Conservation (phyloP, 192 early-diverging fungal species). For the Coemansia sp. region DNA sequence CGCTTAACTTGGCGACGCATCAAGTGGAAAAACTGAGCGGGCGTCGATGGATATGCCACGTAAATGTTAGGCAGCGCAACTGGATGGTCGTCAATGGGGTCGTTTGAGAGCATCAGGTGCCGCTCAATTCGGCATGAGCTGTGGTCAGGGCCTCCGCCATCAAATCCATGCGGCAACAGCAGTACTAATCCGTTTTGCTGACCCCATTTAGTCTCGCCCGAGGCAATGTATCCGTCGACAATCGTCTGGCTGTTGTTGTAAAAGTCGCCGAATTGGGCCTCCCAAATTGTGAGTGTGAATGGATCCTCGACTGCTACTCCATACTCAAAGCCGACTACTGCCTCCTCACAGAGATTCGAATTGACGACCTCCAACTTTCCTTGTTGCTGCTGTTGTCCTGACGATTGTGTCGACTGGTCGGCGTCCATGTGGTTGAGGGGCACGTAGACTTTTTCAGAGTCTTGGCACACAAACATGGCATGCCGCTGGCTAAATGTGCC, state of each 20-base stretch:
- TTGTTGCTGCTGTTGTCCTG: slow-evolving; percentile 38
- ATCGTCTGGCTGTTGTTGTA: slow-evolving; percentile 97
- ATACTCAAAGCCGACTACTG: slow-evolving; percentile 94
- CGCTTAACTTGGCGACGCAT: slow-evolving; percentile 88
- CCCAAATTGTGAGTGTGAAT: slow-evolving; percentile 92
- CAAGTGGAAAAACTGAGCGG: slow-evolving; percentile 96
- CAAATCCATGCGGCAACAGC: slow-evolving; percentile 93
- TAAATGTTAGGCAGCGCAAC: slow-evolving; percentile 84
- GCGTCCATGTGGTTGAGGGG: slow-evolving; percentile 76
- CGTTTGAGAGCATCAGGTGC: slow-evolving; percentile 89
- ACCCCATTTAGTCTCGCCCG: slow-evolving; percentile 94
- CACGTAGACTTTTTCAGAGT: slow-evolving; percentile 79
- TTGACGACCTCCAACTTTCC: slow-evolving; percentile 87
- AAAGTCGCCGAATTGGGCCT: slow-evolving; percentile 98
- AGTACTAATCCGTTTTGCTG: slow-evolving; percentile 89
- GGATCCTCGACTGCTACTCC: slow-evolving; percentile 91
- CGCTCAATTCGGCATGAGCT: slow-evolving; percentile 87
- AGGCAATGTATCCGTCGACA: slow-evolving; percentile 86
- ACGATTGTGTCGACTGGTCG: not conserved
- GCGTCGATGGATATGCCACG: slow-evolving; percentile 87
- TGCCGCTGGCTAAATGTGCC: slow-evolving; percentile 98
- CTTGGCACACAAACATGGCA: slow-evolving; percentile 92
- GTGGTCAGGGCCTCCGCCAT: slow-evolving; percentile 96
- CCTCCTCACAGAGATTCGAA: slow-evolving; percentile 87
- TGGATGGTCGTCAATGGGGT: slow-evolving; percentile 59